Evolutionary conservation across 495 filamentous ascomycete genomes (phyloP).

Genomic region (Entonaema liquescens): DNA sequence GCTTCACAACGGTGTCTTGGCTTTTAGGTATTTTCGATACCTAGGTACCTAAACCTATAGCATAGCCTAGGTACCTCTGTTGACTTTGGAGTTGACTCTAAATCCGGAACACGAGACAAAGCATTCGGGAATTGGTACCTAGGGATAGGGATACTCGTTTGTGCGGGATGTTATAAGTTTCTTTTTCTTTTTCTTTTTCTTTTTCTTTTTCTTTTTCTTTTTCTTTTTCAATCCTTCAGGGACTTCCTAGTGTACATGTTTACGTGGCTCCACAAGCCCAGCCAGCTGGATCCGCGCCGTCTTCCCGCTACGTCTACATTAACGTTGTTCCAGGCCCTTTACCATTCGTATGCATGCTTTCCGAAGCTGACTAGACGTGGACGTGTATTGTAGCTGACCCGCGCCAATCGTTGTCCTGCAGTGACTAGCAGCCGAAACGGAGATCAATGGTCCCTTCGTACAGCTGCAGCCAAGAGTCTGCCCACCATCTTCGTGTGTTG

Average conservation of each 20-base stretch:
- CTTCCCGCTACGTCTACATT: slow-evolving; percentile 7
- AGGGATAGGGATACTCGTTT: neutral
- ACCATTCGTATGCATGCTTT: slow-evolving; percentile 13
- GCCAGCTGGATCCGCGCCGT: slow-evolving; percentile 24
- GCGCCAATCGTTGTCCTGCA: slow-evolving; percentile 15
- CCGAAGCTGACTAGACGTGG: neutral
- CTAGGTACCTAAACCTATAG: neutral
- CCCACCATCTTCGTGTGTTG: slow-evolving; percentile 21
- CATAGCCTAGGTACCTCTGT: neutral
- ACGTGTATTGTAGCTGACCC: neutral
- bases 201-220: neutral
- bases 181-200: neutral
- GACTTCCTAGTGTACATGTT: neutral
- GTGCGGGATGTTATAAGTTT: neutral
- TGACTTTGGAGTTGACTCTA: slow-evolving; percentile 1
- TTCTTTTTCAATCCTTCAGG: neutral
- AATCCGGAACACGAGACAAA: slow-evolving; percentile 9
- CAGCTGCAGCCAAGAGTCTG: slow-evolving; percentile 33
- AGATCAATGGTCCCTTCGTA: slow-evolving; percentile 36
- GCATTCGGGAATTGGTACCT: neutral
- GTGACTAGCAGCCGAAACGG: slow-evolving; percentile 24
- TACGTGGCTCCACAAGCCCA: slow-evolving; percentile 32
- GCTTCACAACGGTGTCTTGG: neutral
- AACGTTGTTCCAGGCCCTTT: neutral
- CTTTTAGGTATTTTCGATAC: neutral